A percentile compares a stretch with the other conserved stretches of the same genome.
Evolutionary conservation across 768 basidiomycete species (phyloP).

Genomic region (Leccinum broughii): DNA sequence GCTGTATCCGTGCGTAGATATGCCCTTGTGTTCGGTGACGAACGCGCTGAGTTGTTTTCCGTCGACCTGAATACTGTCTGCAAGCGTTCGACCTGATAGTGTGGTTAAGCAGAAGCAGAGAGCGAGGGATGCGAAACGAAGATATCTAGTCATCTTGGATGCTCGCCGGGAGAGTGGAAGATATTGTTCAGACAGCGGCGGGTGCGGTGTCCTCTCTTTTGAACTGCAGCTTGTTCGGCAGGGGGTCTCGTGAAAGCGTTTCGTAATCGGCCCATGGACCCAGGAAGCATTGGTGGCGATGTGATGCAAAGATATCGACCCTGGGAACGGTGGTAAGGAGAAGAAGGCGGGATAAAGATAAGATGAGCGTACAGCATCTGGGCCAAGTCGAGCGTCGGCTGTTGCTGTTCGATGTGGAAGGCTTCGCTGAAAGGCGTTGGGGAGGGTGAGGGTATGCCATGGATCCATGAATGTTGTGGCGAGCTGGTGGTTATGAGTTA

Average conservation of each 20-base stretch:
- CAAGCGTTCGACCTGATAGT: too few species aligned
- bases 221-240: slow-evolving; percentile 43
- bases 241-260: slow-evolving; percentile 56
- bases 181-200: slow-evolving; percentile 41
- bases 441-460: slow-evolving; percentile 51
- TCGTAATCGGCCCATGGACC: slow-evolving; percentile 62
- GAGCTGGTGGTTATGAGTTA: slow-evolving; percentile 44
- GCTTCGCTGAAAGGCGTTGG: slow-evolving; percentile 55
- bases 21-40: too few species aligned
- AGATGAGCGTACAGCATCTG: slow-evolving; percentile 57
- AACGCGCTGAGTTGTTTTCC: too few species aligned
- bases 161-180: slow-evolving; percentile 70
- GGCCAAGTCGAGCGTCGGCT: slow-evolving; percentile 58
- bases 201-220: slow-evolving; percentile 36
- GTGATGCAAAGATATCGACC: slow-evolving; percentile 72
- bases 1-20: too few species aligned
- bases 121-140: too few species aligned
- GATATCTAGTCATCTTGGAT: slow-evolving; percentile 23
- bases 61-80: too few species aligned
- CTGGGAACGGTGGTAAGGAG: slow-evolving; percentile 38
- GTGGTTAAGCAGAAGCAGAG: too few species aligned
- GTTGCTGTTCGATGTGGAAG: slow-evolving; percentile 44
- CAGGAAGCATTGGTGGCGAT: slow-evolving; percentile 73
- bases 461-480: slow-evolving; percentile 52
- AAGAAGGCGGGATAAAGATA: slow-evolving; percentile 7